These are phyloP conservation scores for Fusarium circinatum DNA, from an alignment of 2,329 filamentous ascomycete species.

Conservation along the genomic window DNA sequence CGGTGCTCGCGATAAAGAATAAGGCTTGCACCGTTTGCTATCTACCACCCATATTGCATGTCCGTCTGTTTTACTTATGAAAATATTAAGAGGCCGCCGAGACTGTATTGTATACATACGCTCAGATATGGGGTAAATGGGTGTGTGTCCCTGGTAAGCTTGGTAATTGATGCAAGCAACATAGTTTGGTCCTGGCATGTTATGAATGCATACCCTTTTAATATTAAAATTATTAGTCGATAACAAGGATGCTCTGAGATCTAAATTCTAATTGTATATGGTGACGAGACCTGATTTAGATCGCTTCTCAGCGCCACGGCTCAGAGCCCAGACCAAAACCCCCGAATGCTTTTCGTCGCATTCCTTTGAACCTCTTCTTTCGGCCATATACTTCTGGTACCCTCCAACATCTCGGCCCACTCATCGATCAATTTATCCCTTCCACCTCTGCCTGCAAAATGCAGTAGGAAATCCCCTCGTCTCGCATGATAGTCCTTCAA, in stretches of 20 bases:
- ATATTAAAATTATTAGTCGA: accelerated
- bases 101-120: too few relatives aligned
- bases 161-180: too few relatives aligned
- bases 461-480: background rate
- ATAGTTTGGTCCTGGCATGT: too few relatives aligned
- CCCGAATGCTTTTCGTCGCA: background rate
- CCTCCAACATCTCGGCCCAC: background rate
- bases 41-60: accelerated
- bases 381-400: background rate
- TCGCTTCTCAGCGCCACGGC: too few relatives aligned
- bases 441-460: background rate
- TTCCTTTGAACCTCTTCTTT: background rate
- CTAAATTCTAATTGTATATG: too few relatives aligned
- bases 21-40: too few relatives aligned
- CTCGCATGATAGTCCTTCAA: background rate
- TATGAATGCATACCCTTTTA: accelerated
- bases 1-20: too few relatives aligned
- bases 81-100: too few relatives aligned
- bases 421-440: background rate
- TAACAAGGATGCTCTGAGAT: accelerated
- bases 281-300: accelerated
- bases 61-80: too few relatives aligned
- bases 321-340: background rate
- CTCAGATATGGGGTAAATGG: too few relatives aligned
- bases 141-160: too few relatives aligned